Evolutionary conservation across 352 stramenopile genomes (phyloP).

Genomic region (Phytophthora brassicae): DNA sequence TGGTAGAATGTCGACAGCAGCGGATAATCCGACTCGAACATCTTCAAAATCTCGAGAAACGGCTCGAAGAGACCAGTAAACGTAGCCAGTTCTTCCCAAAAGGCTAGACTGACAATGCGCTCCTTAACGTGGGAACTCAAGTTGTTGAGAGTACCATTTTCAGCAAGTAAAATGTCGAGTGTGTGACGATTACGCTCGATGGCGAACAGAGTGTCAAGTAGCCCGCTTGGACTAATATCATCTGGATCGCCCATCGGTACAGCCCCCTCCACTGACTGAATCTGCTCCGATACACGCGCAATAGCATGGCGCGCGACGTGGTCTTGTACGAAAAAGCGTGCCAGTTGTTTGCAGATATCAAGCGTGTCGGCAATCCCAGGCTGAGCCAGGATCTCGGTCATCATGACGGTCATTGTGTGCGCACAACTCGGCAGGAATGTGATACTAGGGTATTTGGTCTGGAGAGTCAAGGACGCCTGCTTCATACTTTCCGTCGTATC

Average conservation of each 20-base stretch:
- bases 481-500: constrained; percentile 62
- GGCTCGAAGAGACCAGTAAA: constrained; percentile 62
- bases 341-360: constrained; percentile 43
- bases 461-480: constrained; percentile 43
- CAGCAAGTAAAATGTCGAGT: constrained; percentile 58
- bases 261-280: constrained; percentile 40
- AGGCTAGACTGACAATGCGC: constrained; percentile 45
- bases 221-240: constrained; percentile 30
- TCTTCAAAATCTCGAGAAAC: constrained; percentile 71
- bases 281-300: constrained; percentile 48
- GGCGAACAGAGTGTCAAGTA: constrained; percentile 53
- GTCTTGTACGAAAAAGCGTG: constrained; percentile 49
- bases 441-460: constrained; percentile 58
- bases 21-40: constrained; percentile 60
- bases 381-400: constrained; percentile 56
- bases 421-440: constrained; percentile 68
- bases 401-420: constrained; percentile 59
- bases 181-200: constrained; percentile 59
- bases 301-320: constrained; percentile 47
- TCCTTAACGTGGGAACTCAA: constrained; percentile 44
- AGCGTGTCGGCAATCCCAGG: constrained; percentile 43
- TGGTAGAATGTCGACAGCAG: constrained; percentile 77
- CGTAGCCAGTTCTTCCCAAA: constrained; percentile 59
- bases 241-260: constrained; percentile 31
- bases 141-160: constrained; percentile 42